Evolutionary conservation across 148 eudicot genomes (phyloP).

Genomic region (Hydrangea macrophylla): DNA sequence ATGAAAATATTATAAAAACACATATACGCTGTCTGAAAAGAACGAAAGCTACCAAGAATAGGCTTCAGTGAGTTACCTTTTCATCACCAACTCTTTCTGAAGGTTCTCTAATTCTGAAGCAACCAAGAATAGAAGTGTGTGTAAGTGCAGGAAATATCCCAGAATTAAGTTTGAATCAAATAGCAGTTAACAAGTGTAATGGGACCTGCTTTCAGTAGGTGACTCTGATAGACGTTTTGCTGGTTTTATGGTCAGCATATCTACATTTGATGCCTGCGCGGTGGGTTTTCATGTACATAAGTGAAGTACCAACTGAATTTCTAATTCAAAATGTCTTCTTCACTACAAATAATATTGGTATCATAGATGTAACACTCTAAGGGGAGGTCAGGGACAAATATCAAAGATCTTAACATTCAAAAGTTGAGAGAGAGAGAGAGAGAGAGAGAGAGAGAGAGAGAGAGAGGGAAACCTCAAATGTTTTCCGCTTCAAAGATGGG

Average conservation of each 20-base stretch:
- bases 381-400: background rate
- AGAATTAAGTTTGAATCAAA: slow-evolving; percentile 2
- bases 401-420: no score
- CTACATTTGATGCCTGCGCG: slow-evolving; percentile 38
- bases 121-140: slow-evolving; percentile 6
- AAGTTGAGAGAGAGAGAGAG: background rate
- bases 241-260: slow-evolving; percentile 28
- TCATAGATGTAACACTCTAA: background rate
- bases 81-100: slow-evolving; percentile 29
- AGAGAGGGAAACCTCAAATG: slow-evolving; percentile 39
- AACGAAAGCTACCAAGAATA: slow-evolving; percentile 8
- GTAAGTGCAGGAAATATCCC: slow-evolving; percentile 11
- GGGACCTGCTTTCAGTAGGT: slow-evolving; percentile 56
- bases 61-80: slow-evolving; percentile 34
- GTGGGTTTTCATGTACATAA: slow-evolving; percentile 2
- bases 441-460: background rate
- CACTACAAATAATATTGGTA: background rate
- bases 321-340: background rate
- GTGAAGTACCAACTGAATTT: background rate
- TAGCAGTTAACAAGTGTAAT: background rate
- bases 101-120: slow-evolving; percentile 44
- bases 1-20: background rate
- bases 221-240: slow-evolving; percentile 53
- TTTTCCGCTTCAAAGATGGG: slow-evolving; percentile 63
- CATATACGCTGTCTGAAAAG: background rate